Evolutionary conservation across 2,329 filamentous ascomycete genomes (phyloP).

Genomic region (Aureobasidium sp.): DNA sequence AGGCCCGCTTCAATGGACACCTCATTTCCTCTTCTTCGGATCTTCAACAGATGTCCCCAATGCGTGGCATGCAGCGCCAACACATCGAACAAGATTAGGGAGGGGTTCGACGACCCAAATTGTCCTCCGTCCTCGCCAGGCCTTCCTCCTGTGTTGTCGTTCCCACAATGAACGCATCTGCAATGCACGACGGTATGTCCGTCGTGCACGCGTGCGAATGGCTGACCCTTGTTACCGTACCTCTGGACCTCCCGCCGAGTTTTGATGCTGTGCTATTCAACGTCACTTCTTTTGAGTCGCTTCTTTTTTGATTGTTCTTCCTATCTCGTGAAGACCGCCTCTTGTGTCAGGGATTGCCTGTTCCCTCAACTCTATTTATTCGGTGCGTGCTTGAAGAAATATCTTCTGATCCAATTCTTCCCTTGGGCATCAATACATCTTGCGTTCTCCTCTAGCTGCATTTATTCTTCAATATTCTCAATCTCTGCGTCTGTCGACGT

Average conservation of each 20-base stretch:
- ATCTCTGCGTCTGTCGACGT: neutral
- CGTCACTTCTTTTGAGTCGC: conserved; percentile 7
- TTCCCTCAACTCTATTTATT: neutral
- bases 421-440: conserved; percentile 10
- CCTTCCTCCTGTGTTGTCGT: conserved; percentile 1
- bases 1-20: neutral
- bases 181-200: conserved; percentile 11
- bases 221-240: conserved; percentile 3
- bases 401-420: neutral
- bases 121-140: neutral
- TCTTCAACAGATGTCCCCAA: conserved; percentile 5
- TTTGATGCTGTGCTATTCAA: conserved; percentile 7
- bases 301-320: neutral
- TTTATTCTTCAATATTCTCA: neutral
- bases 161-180: conserved; percentile 9
- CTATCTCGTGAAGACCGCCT: neutral
- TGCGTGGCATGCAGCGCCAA: conserved; percentile 9
- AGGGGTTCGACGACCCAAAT: neutral
- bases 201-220: conserved; percentile 9
- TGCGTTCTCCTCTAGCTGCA: neutral
- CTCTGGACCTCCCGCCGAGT: conserved; percentile 7
- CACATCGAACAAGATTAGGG: conserved; percentile 10
- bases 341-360: neutral
- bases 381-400: neutral
- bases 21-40: conserved; percentile 5